Evolutionary conservation across 2,329 filamentous ascomycete species (phyloP).

Genomic region (Fusarium sp.): DNA sequence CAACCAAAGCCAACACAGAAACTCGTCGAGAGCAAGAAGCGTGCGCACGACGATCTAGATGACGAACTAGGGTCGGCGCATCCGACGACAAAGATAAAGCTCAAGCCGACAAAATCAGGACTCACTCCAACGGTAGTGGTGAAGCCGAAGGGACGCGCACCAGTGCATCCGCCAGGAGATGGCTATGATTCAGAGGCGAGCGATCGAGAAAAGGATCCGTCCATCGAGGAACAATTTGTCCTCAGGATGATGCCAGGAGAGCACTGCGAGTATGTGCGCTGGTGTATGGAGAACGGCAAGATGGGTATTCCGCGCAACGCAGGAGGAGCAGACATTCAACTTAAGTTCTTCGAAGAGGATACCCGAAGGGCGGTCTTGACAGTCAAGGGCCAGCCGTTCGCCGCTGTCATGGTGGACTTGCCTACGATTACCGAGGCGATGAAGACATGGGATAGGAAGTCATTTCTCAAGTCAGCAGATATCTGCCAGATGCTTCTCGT

Average conservation of each 20-base stretch:
- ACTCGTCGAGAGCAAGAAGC: conserved; percentile 72
- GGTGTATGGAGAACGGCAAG: conserved; percentile 81
- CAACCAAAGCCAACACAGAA: conserved; percentile 73
- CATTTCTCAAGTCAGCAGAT: conserved; percentile 90
- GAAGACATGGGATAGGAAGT: conserved; percentile 93
- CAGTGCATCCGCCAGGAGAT: conserved; percentile 81
- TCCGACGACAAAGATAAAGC: conserved; percentile 69
- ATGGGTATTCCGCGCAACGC: conserved; percentile 76
- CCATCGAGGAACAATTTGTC: conserved; percentile 91
- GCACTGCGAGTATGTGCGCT: conserved; percentile 86
- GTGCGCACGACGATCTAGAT: conserved; percentile 69
- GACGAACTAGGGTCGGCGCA: conserved; percentile 56
- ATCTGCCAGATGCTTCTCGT: conserved; percentile 92
- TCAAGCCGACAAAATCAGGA: conserved; percentile 58
- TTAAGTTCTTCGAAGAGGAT: conserved; percentile 84
- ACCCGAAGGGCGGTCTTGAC: conserved; percentile 80
- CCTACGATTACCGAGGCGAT: conserved; percentile 91
- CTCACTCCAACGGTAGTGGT: conserved; percentile 61
- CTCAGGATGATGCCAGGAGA: conserved; percentile 89
- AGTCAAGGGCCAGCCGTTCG: conserved; percentile 79
- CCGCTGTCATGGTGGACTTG: conserved; percentile 84
- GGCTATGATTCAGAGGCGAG: conserved; percentile 98
- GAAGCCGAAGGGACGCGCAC: conserved; percentile 77
- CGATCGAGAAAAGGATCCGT: conserved; percentile 88
- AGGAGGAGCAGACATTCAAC: conserved; percentile 81